Base-by-base conservation (phyloP, 2,329 filamentous ascomycete species). In the Ophiocordyceps sinensis region DNA sequence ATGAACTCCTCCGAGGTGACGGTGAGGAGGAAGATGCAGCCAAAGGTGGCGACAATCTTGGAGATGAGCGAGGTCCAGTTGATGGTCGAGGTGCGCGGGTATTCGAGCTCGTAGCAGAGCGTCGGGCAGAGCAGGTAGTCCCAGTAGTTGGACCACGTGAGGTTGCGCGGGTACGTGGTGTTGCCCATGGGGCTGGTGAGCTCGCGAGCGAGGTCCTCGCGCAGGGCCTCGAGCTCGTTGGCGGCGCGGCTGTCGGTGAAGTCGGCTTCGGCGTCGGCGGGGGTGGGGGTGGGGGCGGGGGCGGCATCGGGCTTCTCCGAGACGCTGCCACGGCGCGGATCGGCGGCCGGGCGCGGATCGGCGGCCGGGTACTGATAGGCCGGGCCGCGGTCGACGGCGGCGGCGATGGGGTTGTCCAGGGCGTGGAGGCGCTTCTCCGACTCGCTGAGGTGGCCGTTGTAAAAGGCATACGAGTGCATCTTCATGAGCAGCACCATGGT, bases 391-490 rank as follows among this genome's bases (percentile, higher is more conserved):
- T 79, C 80, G 5, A 48, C 49, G 13, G 50, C 49, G 9, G 75
- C 74, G 32, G 32, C 32, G 32, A 35, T 17, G 2, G 87, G 86
- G 43, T 75, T 64, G 59, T 98, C 91, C 29, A 98, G 78, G 34
- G 77, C 77, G 42, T 75, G 76, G 12, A 98, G 70, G 11, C 86
- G 80, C 55, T 82, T 79, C 59, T 93, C 77, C 0, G 86, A 93
- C 59, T 91, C 85, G 50, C 82, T 85, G 14, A 98, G 70, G 60
- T 98, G 91, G 11, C 91, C 91, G 53, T 95, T 96, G 67, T 98
- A 98, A 61, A 96, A 98, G 21, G 86, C 84, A 56, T 94, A 98
- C 6, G 88, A 95, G 60, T 98, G 91, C 78, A 96, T 91, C 69
- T 98, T 98, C 91, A 98, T 98, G 39, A 95, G 77, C 17, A 98